These are phyloP conservation scores for Ophiostoma tasmaniense DNA, from an alignment of 2,329 filamentous ascomycete genomes.

Conservation along the genomic window DNA sequence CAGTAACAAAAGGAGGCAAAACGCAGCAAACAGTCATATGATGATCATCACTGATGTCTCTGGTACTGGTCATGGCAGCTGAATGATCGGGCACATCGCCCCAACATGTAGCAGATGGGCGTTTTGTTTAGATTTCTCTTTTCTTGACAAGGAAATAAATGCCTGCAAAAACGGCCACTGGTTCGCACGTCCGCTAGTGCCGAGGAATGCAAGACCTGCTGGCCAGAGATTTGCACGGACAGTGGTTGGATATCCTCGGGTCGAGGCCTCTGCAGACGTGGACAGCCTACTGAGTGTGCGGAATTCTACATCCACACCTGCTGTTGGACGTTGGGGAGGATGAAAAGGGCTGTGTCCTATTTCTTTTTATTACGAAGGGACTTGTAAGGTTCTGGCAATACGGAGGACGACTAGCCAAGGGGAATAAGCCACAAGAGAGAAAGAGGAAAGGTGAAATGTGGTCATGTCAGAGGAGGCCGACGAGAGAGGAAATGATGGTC, in stretches of 20 bases:
- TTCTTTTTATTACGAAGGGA: no score
- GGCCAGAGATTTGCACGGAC: neutral
- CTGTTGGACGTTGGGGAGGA: neutral
- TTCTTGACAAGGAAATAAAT: no score
- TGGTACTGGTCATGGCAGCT: neutral
- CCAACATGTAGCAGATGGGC: neutral
- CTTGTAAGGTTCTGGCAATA: no score
- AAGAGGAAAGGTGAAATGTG: neutral
- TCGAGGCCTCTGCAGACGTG: neutral
- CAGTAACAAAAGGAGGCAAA: neutral
- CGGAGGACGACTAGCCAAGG: no score
- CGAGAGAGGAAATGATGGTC: slow-evolving; percentile 1
- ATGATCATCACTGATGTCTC: neutral
- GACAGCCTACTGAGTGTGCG: no score
- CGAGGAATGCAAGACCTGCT: neutral
- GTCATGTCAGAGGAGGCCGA: neutral
- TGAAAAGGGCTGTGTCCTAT: no score
- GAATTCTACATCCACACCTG: neutral
- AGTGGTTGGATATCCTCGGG: neutral
- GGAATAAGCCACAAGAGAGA: neutral
- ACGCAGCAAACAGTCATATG: neutral
- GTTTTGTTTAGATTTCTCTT: no score
- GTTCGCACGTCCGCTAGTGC: neutral
- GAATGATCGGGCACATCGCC: neutral
- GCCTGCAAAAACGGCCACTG: neutral